Evolutionary conservation across 495 filamentous ascomycete species (phyloP).

Genomic region (Cercophora scortea): DNA sequence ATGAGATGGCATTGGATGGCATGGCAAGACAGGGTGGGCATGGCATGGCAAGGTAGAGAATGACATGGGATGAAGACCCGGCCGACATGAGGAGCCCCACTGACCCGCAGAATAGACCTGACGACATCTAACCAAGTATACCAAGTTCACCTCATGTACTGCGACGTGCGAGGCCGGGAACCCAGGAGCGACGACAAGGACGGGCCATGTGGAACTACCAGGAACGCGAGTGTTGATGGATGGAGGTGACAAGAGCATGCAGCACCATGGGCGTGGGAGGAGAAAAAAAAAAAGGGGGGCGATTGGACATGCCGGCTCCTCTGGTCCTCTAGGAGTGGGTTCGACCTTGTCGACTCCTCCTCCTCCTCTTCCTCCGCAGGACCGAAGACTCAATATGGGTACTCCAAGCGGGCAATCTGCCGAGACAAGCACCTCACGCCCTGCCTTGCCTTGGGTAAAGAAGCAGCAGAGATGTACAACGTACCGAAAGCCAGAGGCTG

Average conservation of each 20-base stretch:
- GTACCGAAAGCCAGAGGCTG: conserved; percentile 6
- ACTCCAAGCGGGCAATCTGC: conserved; percentile 25
- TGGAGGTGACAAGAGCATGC: not conserved
- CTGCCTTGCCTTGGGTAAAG: conserved; percentile 6
- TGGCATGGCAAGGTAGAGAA: no score
- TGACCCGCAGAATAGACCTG: no score
- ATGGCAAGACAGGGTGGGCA: no score
- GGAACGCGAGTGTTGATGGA: no score
- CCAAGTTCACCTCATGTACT: not conserved
- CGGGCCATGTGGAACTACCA: not conserved
- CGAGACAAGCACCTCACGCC: conserved; percentile 14
- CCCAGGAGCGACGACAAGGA: not conserved
- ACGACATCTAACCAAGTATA: no score
- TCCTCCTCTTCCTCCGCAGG: conserved; percentile 29
- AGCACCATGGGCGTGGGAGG: not conserved
- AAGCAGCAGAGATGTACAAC: conserved; percentile 10
- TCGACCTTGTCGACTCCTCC: no score
- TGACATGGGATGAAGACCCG: no score
- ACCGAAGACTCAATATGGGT: conserved; percentile 29
- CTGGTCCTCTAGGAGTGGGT: no score
- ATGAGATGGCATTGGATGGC: no score
- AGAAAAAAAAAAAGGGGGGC: not conserved
- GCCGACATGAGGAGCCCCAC: no score
- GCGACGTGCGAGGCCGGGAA: not conserved
- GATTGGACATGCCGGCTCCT: no score